Conservation (phyloP, 1,284 basidiomycete genomes). For the Trichosporon sp. region DNA sequence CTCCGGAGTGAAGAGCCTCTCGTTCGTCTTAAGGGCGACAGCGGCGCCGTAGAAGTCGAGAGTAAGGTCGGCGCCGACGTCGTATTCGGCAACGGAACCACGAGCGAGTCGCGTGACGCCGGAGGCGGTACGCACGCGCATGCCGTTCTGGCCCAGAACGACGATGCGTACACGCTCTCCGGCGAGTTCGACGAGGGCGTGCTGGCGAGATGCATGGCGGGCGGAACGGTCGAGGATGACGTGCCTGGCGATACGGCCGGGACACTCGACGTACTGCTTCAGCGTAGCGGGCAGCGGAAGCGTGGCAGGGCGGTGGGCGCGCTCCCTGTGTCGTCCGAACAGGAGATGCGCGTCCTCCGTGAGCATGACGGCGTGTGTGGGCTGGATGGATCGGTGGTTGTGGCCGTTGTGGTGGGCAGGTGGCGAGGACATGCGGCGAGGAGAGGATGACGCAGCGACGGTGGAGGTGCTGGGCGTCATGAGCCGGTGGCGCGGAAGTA, state of each 20-base stretch:
- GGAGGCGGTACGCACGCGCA: slow-evolving; percentile 35
- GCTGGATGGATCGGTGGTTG: not conserved
- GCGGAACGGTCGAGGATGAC: slow-evolving; percentile 49
- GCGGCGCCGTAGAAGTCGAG: slow-evolving; percentile 52
- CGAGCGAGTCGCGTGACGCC: slow-evolving; percentile 2
- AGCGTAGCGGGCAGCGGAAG: slow-evolving; percentile 2
- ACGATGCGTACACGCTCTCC: slow-evolving; percentile 37
- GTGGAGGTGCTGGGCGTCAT: slow-evolving; percentile 51
- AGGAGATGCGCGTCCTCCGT: slow-evolving; percentile 38
- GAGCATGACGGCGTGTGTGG: slow-evolving; percentile 29
- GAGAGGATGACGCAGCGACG: slow-evolving; percentile 50
- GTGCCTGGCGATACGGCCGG: slow-evolving; percentile 31
- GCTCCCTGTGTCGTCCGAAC: slow-evolving; percentile 47
- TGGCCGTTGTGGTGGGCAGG: slow-evolving; percentile 25
- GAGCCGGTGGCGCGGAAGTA: slow-evolving; percentile 27
- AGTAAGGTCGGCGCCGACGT: slow-evolving; percentile 29
- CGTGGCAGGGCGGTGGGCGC: slow-evolving; percentile 19
- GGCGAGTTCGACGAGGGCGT: slow-evolving; percentile 46
- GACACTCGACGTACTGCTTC: slow-evolving; percentile 18
- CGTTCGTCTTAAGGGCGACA: slow-evolving; percentile 32
- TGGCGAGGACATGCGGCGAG: slow-evolving; percentile 36
- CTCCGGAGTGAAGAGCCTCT: slow-evolving; percentile 27
- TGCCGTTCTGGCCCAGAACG: slow-evolving; percentile 56
- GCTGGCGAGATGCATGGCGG: slow-evolving; percentile 50
- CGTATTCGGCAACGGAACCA: slow-evolving; percentile 27